A percentile compares a stretch with the other conserved stretches of the same genome.
Conservation (phyloP, 768 basidiomycete species). For the Hypholoma sublateritium region DNA sequence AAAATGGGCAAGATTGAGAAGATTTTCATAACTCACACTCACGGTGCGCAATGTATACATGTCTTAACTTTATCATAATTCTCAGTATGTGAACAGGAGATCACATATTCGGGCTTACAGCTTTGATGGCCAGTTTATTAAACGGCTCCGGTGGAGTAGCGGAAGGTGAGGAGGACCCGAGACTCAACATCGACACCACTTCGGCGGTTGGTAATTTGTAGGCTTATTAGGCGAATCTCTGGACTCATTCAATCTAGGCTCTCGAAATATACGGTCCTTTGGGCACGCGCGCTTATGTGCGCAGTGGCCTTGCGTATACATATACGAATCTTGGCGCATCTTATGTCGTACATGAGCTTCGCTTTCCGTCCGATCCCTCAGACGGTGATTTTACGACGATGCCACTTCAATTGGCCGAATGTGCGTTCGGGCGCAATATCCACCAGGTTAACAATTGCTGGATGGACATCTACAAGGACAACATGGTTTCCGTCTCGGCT, state of each 20-base stretch:
- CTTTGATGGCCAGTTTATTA: conserved; percentile 64
- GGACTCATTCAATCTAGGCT: conserved; percentile 37
- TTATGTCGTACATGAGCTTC: conserved; percentile 85
- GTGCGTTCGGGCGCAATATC: conserved; percentile 63
- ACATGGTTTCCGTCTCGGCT: conserved; percentile 63
- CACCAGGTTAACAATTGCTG: conserved; percentile 58
- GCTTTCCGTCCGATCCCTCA: conserved; percentile 57
- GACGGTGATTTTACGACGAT: conserved; percentile 49
- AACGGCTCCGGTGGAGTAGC: conserved; percentile 74
- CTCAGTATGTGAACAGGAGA: conserved; percentile 50
- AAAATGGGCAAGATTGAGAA: conserved; percentile 80
- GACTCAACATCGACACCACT: conserved; percentile 36
- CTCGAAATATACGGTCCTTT: conserved; percentile 86
- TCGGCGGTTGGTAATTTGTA: conserved; percentile 30
- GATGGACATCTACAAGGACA: conserved; percentile 61
- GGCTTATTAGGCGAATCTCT: not conserved
- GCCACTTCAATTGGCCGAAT: conserved; percentile 53
- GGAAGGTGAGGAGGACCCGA: conserved; percentile 60
- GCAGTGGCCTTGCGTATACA: conserved; percentile 65
- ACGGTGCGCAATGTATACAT: conserved; percentile 49
- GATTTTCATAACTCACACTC: conserved; percentile 88
- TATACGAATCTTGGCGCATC: conserved; percentile 63
- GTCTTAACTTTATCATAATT: not conserved
- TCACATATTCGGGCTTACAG: conserved; percentile 76
- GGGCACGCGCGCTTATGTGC: conserved; percentile 80